Percentiles rank a stretch among this genome's conserved stretches.
Evolutionary conservation across 805 yeast species (phyloP).

Genomic region (Kluyveromyces aestuarii): DNA sequence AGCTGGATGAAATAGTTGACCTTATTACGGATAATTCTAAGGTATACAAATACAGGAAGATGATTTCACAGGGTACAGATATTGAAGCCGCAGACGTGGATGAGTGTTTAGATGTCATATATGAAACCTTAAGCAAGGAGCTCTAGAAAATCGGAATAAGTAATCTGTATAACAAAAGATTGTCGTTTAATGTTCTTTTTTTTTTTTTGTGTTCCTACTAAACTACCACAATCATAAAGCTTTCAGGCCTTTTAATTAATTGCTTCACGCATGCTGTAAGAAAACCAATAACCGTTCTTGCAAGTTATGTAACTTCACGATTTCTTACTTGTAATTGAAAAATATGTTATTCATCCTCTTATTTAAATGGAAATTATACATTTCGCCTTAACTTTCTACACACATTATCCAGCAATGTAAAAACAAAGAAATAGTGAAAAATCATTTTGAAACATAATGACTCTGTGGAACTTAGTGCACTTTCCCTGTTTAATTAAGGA

Average conservation of each 20-base stretch:
- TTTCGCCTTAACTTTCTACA: background rate
- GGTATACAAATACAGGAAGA: constrained; percentile 57
- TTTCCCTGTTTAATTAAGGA: background rate
- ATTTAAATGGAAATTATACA: background rate
- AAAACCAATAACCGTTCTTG: too few relatives aligned
- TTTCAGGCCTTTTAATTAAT: too few relatives aligned
- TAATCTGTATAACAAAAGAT: background rate
- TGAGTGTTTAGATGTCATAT: constrained; percentile 53
- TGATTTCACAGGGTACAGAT: constrained; percentile 62
- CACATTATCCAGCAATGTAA: constrained; percentile 5
- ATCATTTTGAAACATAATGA: background rate
- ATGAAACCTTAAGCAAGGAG: constrained; percentile 1
- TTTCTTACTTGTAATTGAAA: background rate
- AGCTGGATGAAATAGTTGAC: constrained; percentile 29
- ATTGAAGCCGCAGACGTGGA: constrained; percentile 61
- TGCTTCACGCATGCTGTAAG: too few relatives aligned
- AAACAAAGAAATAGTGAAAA: background rate
- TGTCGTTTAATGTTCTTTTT: background rate
- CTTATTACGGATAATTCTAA: constrained; percentile 35
- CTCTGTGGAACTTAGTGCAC: background rate
- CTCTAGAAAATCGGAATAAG: background rate
- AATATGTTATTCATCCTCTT: background rate
- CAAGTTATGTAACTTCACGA: too few relatives aligned
- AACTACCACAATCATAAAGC: too few relatives aligned
- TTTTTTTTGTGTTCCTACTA: too few relatives aligned